These are phyloP conservation scores for Paracoccidioides brasiliensis DNA, from an alignment of 2,329 filamentous ascomycete species.

Conservation along the genomic window DNA sequence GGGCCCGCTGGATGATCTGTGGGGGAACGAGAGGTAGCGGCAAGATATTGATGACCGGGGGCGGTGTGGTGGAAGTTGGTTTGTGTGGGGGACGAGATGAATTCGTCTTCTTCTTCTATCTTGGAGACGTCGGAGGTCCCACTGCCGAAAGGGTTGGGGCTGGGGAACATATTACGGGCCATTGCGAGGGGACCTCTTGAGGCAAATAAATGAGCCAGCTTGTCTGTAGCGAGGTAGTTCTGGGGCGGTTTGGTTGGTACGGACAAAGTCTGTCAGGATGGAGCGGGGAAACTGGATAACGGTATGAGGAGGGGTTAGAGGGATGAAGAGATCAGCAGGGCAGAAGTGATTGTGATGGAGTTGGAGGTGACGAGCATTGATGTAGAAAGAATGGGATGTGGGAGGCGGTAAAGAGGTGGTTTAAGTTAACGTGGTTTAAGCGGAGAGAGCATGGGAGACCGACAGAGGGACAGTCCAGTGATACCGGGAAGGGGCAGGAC, in stretches of 20 bases:
- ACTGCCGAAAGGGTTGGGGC: slow-evolving; percentile 67
- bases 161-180: slow-evolving; percentile 65
- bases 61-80: slow-evolving; percentile 39
- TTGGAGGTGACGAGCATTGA: too few species aligned
- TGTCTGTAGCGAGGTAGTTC: too few species aligned
- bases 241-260: too few species aligned
- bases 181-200: slow-evolving; percentile 37
- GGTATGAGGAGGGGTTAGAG: slow-evolving; percentile 19
- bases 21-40: not conserved
- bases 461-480: too few species aligned
- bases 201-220: not conserved
- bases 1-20: not conserved
- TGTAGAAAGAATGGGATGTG: too few species aligned
- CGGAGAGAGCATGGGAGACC: too few species aligned
- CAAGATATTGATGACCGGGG: slow-evolving; percentile 16
- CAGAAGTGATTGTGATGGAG: slow-evolving; percentile 11
- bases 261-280: not conserved
- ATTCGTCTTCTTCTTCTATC: slow-evolving; percentile 72
- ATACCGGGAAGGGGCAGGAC: too few species aligned
- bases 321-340: not conserved
- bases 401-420: too few species aligned
- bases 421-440: too few species aligned
- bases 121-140: slow-evolving; percentile 37
- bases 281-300: not conserved
- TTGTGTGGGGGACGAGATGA: slow-evolving; percentile 63